These are phyloP conservation scores for Knoxia roxburghii DNA, from an alignment of 257 asterid species.

Conservation along the genomic window DNA sequence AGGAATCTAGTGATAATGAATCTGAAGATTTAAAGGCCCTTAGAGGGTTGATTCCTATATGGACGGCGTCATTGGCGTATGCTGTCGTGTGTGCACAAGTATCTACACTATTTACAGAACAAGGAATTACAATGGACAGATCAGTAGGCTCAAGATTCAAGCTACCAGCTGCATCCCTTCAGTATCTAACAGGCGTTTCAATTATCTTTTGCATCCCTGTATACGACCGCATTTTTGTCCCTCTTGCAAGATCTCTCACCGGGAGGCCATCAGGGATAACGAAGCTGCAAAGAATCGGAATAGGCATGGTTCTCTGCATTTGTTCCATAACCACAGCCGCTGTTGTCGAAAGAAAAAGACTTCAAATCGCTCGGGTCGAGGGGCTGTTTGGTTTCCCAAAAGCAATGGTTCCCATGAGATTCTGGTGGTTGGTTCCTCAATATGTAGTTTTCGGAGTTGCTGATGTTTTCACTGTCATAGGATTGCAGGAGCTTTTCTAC, in stretches of 20 bases:
- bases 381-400: slow-evolving; percentile 37
- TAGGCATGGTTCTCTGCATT: slow-evolving; percentile 40
- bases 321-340: slow-evolving; percentile 47
- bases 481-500: slow-evolving; percentile 68
- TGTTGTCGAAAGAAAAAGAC: slow-evolving; percentile 45
- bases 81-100: slow-evolving; percentile 42
- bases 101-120: slow-evolving; percentile 55
- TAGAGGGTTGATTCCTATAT: slow-evolving; percentile 51
- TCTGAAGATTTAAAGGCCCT: slow-evolving; percentile 48
- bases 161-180: slow-evolving; percentile 61
- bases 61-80: slow-evolving; percentile 49
- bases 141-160: slow-evolving; percentile 30
- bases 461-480: slow-evolving; percentile 49
- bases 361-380: slow-evolving; percentile 28
- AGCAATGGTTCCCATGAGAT: slow-evolving; percentile 47
- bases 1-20: slow-evolving; percentile 29
- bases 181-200: slow-evolving; percentile 32
- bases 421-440: slow-evolving; percentile 74
- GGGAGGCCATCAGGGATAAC: slow-evolving; percentile 57
- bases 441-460: slow-evolving; percentile 42
- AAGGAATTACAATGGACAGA: slow-evolving; percentile 64
- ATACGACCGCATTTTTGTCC: slow-evolving; percentile 55
- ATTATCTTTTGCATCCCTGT: slow-evolving; percentile 37
- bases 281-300: slow-evolving; percentile 52
- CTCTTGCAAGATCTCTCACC: slow-evolving; percentile 43